Conservation (phyloP, 1,284 basidiomycete species). For the Meira miltonrushii region DNA sequence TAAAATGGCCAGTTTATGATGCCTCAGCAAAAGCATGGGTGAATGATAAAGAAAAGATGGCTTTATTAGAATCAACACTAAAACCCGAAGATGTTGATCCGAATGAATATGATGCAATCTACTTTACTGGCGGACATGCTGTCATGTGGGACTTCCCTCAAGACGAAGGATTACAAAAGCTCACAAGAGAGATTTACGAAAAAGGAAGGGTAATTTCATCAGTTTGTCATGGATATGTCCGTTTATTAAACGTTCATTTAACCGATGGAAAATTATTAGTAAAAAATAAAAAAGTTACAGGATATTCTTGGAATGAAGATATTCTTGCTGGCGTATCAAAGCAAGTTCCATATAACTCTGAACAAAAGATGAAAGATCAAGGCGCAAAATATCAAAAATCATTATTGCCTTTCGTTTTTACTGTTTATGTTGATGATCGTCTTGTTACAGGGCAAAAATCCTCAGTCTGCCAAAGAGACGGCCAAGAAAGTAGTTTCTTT, state of each 20-base stretch:
- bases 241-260: neutral
- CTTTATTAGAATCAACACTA: neutral
- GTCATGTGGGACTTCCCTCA: conserved; percentile 20
- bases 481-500: neutral
- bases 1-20: neutral
- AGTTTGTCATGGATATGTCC: conserved; percentile 18
- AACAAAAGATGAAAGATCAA: neutral
- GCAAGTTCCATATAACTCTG: neutral
- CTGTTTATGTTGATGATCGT: neutral
- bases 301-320: neutral
- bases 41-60: neutral
- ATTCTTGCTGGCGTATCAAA: neutral
- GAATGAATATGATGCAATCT: conserved; percentile 14
- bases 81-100: conserved; percentile 14
- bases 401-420: neutral
- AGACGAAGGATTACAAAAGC: conserved; percentile 12
- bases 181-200: conserved; percentile 17
- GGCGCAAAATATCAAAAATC: neutral
- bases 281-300: neutral
- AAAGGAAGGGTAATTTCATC: conserved; percentile 21
- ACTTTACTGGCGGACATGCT: conserved; percentile 19
- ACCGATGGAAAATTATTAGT: neutral
- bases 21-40: neutral
- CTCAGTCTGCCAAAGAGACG: neutral
- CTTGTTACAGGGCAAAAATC: neutral